Base-by-base conservation (phyloP, 176 grass and related monocot species). In the Ensete glaucum region DNA sequence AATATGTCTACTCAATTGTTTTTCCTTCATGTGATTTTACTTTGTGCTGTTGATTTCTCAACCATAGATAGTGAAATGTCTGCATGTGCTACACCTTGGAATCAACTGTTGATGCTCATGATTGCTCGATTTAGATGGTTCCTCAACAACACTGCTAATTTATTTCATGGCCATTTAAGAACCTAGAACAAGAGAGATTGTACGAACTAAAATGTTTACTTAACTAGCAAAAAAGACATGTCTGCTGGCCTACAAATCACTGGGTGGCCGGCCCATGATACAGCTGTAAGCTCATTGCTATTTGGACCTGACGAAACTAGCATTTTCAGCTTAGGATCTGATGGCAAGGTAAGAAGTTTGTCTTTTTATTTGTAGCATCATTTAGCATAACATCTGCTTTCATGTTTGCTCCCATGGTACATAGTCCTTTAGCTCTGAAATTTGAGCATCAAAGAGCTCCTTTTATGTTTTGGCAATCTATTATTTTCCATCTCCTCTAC, bases 191-290 rank as follows among this genome's bases (percentile, higher is more conserved):
- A 25, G 16, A 3, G 27, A 48, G 26, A n/a, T 66, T 43, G 73
- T 77, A 72, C 77, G 52, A 53, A 4, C 9, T 71, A 34, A 50
- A 66, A 27, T 78, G 29, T 90, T 90, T 83, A 59, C 84, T 89
- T 89, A 63, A 84, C 82, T 66, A 75, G 63, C 67, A 71, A 82
- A 43, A 43, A 77, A 96, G 94, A 97, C 81, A 97, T 97, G 94
- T 92, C 90, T 83, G 87, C 90, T 85, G 88, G 94, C 81, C 90
- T 97, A 75, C 94, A 93, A 84, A 97, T 97, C 74, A 97, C 94
- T 54, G 94, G 94, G 78, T 97, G 94, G 94, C 94, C 94, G 68
- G 94, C 94, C 16, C 94, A 97, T 93, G 94, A 97, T 74, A 83
- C 84, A 14, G 90, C 94, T 73, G 83, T 93, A 74, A 90, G 83